Evolutionary conservation across 108 stramenopile species (phyloP).

Genomic region (Epithemia pelagica): DNA sequence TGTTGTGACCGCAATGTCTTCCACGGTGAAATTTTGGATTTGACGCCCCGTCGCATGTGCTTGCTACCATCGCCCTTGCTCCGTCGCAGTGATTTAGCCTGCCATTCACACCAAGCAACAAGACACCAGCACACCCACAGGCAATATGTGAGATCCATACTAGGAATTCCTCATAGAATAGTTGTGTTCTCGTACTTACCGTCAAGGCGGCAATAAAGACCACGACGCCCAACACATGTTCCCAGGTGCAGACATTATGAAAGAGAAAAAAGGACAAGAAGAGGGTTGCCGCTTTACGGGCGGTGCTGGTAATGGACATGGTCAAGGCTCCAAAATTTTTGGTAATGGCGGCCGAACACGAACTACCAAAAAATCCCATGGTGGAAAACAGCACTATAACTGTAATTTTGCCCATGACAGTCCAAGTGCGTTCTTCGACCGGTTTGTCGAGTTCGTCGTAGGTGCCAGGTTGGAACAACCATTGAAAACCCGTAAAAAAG

Average conservation of each 20-base stretch:
- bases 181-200: too few species aligned
- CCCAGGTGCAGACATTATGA: constrained; percentile 71
- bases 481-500: constrained; percentile 55
- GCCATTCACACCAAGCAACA: too few species aligned
- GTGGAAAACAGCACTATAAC: constrained; percentile 62
- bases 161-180: too few species aligned
- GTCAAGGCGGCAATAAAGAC: constrained; percentile 73
- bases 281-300: constrained; percentile 83
- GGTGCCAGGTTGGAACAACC: constrained; percentile 62
- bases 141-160: too few species aligned
- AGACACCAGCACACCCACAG: too few species aligned
- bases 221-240: constrained; percentile 71
- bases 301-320: constrained; percentile 84
- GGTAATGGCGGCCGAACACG: constrained; percentile 83
- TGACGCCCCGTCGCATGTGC: too few species aligned
- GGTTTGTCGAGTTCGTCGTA: constrained; percentile 63
- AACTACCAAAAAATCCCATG: constrained; percentile 81
- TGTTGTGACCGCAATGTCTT: too few species aligned
- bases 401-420: constrained; percentile 40
- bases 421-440: constrained; percentile 62
- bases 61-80: too few species aligned
- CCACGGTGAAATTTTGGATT: too few species aligned
- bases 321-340: constrained; percentile 87
- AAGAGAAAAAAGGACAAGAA: constrained; percentile 86
- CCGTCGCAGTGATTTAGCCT: too few species aligned